Conservation (phyloP, 371 early-diverging fungal genomes). For the Thermomucor indicae-seudaticae region DNA sequence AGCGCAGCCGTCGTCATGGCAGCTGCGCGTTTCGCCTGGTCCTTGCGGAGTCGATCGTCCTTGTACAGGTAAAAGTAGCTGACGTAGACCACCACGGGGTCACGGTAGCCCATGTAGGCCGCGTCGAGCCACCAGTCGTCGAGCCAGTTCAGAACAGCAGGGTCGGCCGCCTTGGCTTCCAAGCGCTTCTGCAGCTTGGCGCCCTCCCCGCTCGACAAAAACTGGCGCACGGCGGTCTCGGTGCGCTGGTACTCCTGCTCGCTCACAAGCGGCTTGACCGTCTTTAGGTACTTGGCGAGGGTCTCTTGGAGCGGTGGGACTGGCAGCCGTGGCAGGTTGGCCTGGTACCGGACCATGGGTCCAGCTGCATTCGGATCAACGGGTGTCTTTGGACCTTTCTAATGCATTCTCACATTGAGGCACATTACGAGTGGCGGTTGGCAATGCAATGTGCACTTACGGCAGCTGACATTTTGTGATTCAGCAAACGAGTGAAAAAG, state of each 20-base stretch:
- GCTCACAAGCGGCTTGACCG: conserved; percentile 73
- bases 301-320: conserved; percentile 87
- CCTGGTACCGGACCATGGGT: conserved; percentile 66
- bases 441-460: no score
- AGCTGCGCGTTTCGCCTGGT: conserved; percentile 84
- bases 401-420: no score
- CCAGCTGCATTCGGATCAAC: conserved; percentile 46
- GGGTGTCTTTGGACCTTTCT: conserved; percentile 40
- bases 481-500: no score
- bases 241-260: conserved; percentile 73
- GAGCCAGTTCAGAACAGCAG: conserved; percentile 80
- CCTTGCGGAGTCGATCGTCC: conserved; percentile 74
- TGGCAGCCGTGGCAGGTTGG: conserved; percentile 78
- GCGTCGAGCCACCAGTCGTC: conserved; percentile 95
- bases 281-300: conserved; percentile 68
- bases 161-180: conserved; percentile 59
- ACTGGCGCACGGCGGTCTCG: conserved; percentile 70
- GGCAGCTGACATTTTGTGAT: no score
- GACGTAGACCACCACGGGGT: conserved; percentile 90
- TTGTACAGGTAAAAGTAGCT: conserved; percentile 82
- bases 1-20: conserved; percentile 83
- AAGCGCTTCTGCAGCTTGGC: conserved; percentile 82
- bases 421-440: no score
- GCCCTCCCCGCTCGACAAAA: conserved; percentile 76
- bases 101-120: conserved; percentile 93